Evolutionary conservation across 768 basidiomycete genomes (phyloP).

Genomic region (Nevesoporus exiguus): DNA sequence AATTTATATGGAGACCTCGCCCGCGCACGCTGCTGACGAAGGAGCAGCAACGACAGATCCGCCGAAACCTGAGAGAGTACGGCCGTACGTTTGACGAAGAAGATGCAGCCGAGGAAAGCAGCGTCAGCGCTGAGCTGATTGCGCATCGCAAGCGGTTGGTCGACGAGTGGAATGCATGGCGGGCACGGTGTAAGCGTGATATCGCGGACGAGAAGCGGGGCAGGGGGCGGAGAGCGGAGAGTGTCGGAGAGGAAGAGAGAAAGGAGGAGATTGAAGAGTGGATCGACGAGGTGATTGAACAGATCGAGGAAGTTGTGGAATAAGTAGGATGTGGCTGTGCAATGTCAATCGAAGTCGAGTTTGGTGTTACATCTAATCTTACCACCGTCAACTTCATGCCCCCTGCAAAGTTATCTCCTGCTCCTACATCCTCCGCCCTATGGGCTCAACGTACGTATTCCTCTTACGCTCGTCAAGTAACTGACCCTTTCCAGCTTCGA

Average conservation of each 20-base stretch:
- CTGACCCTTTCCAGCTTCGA: slow-evolving; percentile 57
- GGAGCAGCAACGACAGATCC: slow-evolving; percentile 82
- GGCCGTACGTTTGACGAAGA: slow-evolving; percentile 93
- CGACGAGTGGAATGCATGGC: slow-evolving; percentile 99
- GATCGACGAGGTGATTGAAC: slow-evolving; percentile 91
- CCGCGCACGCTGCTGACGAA: slow-evolving; percentile 82
- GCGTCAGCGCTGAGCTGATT: slow-evolving; percentile 89
- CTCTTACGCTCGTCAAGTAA: background rate
- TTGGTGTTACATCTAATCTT: slow-evolving; percentile 24
- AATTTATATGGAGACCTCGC: slow-evolving; percentile 98
- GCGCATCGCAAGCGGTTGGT: slow-evolving; percentile 87
- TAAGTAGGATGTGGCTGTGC: slow-evolving; percentile 31
- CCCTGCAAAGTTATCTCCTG: slow-evolving; percentile 29
- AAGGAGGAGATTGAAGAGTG: slow-evolving; percentile 93
- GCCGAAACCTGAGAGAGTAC: slow-evolving; percentile 88
- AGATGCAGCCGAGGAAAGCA: slow-evolving; percentile 92
- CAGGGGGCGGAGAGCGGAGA: slow-evolving; percentile 33
- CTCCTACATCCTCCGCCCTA: slow-evolving; percentile 51
- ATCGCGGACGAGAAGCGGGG: slow-evolving; percentile 52
- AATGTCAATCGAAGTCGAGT: background rate
- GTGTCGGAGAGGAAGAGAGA: slow-evolving; percentile 46
- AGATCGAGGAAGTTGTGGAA: slow-evolving; percentile 78
- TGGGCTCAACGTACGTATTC: slow-evolving; percentile 68
- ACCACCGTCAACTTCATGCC: slow-evolving; percentile 24
- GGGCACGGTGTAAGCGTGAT: slow-evolving; percentile 64